These are phyloP conservation scores for Lasiosphaeria ovina DNA, from an alignment of 495 filamentous ascomycete species.

Conservation along the genomic window DNA sequence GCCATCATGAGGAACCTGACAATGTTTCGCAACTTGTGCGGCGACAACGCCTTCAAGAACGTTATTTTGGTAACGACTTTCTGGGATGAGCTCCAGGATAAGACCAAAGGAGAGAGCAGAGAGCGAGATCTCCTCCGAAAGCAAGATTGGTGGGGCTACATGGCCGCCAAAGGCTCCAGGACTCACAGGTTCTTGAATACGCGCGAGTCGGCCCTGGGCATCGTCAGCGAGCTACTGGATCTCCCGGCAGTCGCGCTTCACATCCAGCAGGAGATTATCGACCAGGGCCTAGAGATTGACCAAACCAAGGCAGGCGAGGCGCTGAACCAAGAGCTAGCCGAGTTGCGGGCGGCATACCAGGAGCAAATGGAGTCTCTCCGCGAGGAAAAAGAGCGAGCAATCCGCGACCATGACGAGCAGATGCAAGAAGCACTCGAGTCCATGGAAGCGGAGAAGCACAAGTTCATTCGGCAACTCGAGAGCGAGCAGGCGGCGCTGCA, in stretches of 20 bases:
- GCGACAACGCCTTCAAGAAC: not conserved
- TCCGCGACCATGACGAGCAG: not conserved
- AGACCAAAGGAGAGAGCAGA: not conserved
- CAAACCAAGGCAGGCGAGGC: not conserved
- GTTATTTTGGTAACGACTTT: not conserved
- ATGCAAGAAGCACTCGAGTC: not conserved
- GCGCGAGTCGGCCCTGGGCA: not conserved
- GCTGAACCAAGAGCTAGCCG: not conserved
- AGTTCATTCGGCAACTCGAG: not conserved
- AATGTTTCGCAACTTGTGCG: constrained; percentile 35
- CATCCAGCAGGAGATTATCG: not conserved
- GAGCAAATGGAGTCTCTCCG: not conserved
- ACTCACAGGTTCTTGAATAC: not conserved
- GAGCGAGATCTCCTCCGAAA: not conserved
- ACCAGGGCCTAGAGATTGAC: not conserved
- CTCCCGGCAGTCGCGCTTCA: not conserved
- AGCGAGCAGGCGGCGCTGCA: not conserved
- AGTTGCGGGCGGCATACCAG: not conserved
- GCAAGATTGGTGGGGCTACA: not conserved
- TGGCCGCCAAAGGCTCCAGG: not conserved
- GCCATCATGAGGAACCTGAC: constrained; percentile 36
- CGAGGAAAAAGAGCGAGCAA: not conserved
- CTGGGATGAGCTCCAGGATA: not conserved
- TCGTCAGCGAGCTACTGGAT: not conserved
- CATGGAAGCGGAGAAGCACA: not conserved